Base-by-base conservation (phyloP, 805 yeast species). In the Kurtzmaniella cleridarum region DNA sequence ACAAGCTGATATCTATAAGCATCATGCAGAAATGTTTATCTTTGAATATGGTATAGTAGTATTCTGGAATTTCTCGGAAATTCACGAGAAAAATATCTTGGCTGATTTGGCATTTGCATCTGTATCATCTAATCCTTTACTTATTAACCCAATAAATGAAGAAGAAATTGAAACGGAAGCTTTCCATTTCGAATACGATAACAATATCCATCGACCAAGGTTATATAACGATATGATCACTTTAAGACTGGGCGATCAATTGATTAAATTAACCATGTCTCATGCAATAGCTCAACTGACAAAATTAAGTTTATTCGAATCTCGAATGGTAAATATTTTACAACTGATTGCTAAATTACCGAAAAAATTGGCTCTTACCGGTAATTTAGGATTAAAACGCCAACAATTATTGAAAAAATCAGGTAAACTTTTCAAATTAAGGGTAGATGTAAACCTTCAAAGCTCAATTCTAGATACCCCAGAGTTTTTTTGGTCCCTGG, bases 201-300 rank as follows among this genome's bases (percentile, higher is more conserved):
- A 64, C 46, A 75, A 71, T 28, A 69, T 79, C 5, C 81, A 76
- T 40, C 61, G 84, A 35, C 85, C 85, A 2, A 58, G 93, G 41
- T 91, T 91, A 27, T 90, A 82, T 62, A 93, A 93, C 60, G 98
- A 93, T 62, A 84, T 91, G 83, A 84, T 93, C 47, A 89, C 97
- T 0, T 63, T 93, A 36, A 74, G 93, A 40, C 80, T 91, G 1
- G 95, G 95, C 6, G 97, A 91, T 57, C 97, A 90, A 63, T 73
- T 91, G 53, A 87, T 89, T 50, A 93, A 93, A 55, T 67, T 93
- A 41, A 87, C 97, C 5, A 78, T 93, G 77, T 86, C 97, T 1
- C 96, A 93, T 60, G 96, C 98, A 1, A 87, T 93, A 45, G 97
- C 98, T 0, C 98, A 93, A 60, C 87, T 95, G 46, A 90, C 97